phyloP scores from a whole-genome alignment of 2,329 filamentous ascomycete species.

The Colletotrichum cordylinicola region DNA sequence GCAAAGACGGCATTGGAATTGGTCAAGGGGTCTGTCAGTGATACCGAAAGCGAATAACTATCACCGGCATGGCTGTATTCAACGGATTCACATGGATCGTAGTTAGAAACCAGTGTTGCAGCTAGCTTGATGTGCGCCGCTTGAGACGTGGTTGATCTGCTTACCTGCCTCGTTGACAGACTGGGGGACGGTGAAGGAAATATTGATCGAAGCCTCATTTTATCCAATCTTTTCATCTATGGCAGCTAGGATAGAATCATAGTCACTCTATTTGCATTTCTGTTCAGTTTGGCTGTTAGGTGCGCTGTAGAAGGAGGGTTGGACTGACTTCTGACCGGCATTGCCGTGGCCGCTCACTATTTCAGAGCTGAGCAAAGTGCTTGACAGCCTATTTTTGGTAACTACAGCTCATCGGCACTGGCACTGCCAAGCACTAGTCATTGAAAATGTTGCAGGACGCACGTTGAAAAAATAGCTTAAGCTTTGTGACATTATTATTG shows the following conservation, averaged over 20 bases:
- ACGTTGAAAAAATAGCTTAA: background rate
- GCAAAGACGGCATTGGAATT: background rate
- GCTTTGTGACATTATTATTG: background rate
- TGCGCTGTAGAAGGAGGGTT: background rate
- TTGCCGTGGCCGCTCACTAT: background rate
- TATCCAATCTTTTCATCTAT: background rate
- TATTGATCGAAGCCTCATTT: background rate
- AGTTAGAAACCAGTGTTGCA: too few relatives aligned
- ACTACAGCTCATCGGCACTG: background rate
- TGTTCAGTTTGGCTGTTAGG: background rate
- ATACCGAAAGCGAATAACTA: background rate
- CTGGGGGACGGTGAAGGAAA: background rate
- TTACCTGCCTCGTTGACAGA: background rate
- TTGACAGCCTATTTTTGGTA: background rate
- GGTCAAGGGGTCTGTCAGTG: background rate
- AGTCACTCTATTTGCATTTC: background rate
- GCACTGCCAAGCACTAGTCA: background rate
- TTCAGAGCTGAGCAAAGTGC: background rate
- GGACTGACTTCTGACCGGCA: background rate
- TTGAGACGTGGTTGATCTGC: background rate
- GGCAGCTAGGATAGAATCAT: background rate
- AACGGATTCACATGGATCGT: too few relatives aligned
- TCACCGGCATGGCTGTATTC: background rate
- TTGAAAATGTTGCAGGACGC: background rate
- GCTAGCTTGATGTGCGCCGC: background rate